phyloP scores from a whole-genome alignment of 2,329 filamentous ascomycete species.

The Colletotrichum caudatum region DNA sequence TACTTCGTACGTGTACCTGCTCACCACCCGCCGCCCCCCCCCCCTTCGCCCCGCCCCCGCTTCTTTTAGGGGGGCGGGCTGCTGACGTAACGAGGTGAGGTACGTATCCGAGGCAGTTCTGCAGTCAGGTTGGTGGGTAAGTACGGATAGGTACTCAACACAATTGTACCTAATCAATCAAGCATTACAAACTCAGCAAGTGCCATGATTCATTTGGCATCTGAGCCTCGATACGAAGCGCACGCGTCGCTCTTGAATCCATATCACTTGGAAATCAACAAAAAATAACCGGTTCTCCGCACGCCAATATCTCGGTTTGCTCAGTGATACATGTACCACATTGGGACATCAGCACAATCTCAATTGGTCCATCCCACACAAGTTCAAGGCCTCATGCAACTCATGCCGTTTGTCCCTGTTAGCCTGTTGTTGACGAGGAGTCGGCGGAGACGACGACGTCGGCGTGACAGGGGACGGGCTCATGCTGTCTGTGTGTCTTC shows the following conservation, averaged over 20 bases:
- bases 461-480: background rate
- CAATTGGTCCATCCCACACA: background rate
- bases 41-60: constrained; percentile 24
- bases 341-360: background rate
- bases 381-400: rapidly evolving
- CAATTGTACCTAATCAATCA: no score
- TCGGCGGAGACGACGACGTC: background rate
- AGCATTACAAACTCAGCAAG: no score
- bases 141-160: no score
- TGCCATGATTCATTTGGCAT: background rate
- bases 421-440: background rate
- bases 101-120: no score
- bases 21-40: constrained; percentile 26
- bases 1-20: background rate
- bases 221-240: background rate
- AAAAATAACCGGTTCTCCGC: background rate
- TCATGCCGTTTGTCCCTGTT: background rate
- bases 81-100: background rate
- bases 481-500: background rate
- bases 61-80: background rate
- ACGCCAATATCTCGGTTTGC: background rate
- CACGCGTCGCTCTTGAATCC: background rate
- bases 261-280: background rate
- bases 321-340: background rate
- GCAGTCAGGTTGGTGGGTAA: no score